phyloP scores from a whole-genome alignment of 495 filamentous ascomycete genomes.

The Neurospora hispaniola region DNA sequence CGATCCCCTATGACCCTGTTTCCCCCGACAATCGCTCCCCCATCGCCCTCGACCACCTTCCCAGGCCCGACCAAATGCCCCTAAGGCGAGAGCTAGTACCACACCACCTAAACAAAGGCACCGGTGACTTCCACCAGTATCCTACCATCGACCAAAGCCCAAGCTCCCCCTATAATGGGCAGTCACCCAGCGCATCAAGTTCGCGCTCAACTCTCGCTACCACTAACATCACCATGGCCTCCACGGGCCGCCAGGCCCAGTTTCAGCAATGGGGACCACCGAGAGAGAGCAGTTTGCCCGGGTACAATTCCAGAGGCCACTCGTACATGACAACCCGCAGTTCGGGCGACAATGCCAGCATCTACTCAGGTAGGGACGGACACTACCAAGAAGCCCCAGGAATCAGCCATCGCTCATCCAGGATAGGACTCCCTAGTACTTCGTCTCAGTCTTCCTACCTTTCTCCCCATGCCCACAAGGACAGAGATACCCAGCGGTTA shows the following conservation, averaged over 20 bases:
- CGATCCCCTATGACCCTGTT: constrained; percentile 80
- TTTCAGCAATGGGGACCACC: constrained; percentile 65
- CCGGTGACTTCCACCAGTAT: constrained; percentile 83
- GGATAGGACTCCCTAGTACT: constrained; percentile 36
- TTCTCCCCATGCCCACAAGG: constrained; percentile 30
- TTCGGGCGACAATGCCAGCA: constrained; percentile 36
- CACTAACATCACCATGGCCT: constrained; percentile 55
- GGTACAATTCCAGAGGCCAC: constrained; percentile 47
- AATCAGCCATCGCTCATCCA: constrained; percentile 57
- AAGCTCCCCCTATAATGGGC: constrained; percentile 38
- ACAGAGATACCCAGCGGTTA: constrained; percentile 39
- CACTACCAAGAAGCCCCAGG: constrained; percentile 55
- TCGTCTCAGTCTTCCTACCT: constrained; percentile 39
- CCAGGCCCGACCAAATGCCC: constrained; percentile 54
- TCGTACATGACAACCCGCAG: constrained; percentile 49
- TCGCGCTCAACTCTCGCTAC: constrained; percentile 60
- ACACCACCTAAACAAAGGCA: constrained; percentile 68
- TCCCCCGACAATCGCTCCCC: constrained; percentile 57
- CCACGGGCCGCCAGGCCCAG: constrained; percentile 57
- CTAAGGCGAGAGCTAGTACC: constrained; percentile 61
- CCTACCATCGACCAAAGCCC: constrained; percentile 54
- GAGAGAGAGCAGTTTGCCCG: constrained; percentile 41
- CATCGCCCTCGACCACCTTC: constrained; percentile 64
- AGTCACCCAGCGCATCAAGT: constrained; percentile 53
- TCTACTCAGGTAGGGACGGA: constrained; percentile 60